Conservation (phyloP, 371 early-diverging fungal species). For the Actinomortierella wolfii region DNA sequence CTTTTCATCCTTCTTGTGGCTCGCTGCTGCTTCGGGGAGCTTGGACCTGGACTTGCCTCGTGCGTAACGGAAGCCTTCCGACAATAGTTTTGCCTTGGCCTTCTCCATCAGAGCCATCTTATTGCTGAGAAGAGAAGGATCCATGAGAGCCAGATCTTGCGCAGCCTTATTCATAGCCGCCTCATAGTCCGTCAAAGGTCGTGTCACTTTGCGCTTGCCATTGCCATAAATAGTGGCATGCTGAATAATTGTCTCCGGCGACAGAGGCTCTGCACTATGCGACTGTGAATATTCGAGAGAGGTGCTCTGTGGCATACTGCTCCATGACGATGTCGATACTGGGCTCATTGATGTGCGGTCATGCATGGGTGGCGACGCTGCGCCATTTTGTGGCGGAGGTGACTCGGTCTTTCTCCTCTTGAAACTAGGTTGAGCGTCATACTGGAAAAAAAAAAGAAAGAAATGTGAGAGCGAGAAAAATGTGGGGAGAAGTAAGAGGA, state of each 20-base stretch:
- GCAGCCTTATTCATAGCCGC: conserved; percentile 61
- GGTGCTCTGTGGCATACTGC: conserved; percentile 15
- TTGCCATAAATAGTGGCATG: conserved; percentile 66
- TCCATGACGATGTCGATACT: conserved; percentile 25
- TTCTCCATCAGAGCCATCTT: conserved; percentile 56
- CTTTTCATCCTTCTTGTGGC: conserved; percentile 28
- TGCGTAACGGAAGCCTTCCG: conserved; percentile 61
- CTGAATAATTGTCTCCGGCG: conserved; percentile 50
- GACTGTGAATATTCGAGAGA: conserved; percentile 2
- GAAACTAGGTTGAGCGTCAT: conserved; percentile 3
- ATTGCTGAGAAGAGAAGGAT: conserved; percentile 53
- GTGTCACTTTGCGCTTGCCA: conserved; percentile 29
- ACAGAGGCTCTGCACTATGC: conserved; percentile 7
- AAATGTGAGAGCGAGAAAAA: background rate
- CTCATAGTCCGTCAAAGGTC: conserved; percentile 60
- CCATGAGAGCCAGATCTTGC: conserved; percentile 53
- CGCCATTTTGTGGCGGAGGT: conserved; percentile 8
- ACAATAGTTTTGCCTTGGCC: conserved; percentile 60
- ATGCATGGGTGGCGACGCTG: conserved; percentile 20
- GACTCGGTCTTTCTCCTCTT: conserved; percentile 29
- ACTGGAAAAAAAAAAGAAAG: too few species aligned
- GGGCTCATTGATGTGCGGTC: conserved; percentile 35
- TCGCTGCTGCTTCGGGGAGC: conserved; percentile 41
- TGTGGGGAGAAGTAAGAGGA: background rate
- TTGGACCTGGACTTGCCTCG: conserved; percentile 66